Evolutionary conservation across 306 rosid genomes (phyloP).

Genomic region (Acacia acuminata): DNA sequence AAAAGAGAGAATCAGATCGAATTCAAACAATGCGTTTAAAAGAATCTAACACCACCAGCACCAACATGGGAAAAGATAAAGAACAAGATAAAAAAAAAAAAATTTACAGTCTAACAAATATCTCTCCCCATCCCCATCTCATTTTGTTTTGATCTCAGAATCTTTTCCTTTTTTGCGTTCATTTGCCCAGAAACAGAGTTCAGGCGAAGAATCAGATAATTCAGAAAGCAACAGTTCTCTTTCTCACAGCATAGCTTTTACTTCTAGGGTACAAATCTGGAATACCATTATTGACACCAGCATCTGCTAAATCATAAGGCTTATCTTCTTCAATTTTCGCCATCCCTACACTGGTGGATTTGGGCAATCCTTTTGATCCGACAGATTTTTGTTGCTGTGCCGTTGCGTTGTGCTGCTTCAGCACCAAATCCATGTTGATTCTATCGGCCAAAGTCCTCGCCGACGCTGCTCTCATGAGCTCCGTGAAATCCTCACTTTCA

Average conservation of each 20-base stretch:
- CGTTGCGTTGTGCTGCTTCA: conserved; percentile 36
- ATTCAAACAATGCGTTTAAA: neutral
- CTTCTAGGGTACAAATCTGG: conserved; percentile 57
- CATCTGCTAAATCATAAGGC: conserved; percentile 46
- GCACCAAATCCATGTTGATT: conserved; percentile 57
- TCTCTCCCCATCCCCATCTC: neutral
- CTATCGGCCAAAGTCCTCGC: conserved; percentile 49
- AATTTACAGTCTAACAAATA: neutral
- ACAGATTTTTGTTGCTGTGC: neutral
- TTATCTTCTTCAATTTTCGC: conserved; percentile 68
- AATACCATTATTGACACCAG: neutral
- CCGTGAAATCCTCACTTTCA: conserved; percentile 53
- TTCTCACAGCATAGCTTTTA: conserved; percentile 63
- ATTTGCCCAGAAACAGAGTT: neutral
- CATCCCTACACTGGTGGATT: conserved; percentile 73
- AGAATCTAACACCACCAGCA: neutral
- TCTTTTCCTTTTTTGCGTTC: no score
- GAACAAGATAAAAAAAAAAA: neutral
- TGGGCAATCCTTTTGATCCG: conserved; percentile 49
- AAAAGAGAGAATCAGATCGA: neutral
- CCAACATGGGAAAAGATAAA: neutral
- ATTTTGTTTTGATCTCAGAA: neutral
- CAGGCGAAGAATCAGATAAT: conserved; percentile 13
- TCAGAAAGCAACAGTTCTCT: conserved; percentile 27
- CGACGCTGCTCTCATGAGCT: conserved; percentile 79